Evolutionary conservation across 768 basidiomycete species (phyloP).

Genomic region (Porphyrellus cyaneotinctus): DNA sequence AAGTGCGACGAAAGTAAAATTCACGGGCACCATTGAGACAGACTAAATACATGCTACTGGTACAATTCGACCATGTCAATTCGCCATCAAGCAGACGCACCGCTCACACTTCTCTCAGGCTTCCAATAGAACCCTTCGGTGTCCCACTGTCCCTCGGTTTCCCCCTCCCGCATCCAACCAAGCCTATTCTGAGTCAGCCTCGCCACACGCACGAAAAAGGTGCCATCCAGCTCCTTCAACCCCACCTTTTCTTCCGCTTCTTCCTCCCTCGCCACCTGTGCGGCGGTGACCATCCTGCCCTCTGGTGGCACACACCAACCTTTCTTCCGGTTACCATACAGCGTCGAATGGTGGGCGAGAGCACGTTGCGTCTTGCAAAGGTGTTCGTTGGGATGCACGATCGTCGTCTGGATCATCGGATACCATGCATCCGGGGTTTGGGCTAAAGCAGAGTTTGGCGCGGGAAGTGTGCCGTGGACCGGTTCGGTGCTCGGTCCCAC

Average conservation of each 20-base stretch:
- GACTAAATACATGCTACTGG: too few relatives aligned
- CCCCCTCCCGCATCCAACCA: constrained; percentile 41
- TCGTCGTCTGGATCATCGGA: constrained; percentile 46
- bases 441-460: constrained; percentile 32
- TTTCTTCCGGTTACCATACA: constrained; percentile 39
- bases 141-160: constrained; percentile 23
- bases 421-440: constrained; percentile 54
- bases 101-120: background rate
- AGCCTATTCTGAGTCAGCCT: constrained; percentile 43
- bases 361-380: constrained; percentile 45
- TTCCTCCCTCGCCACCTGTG: constrained; percentile 18
- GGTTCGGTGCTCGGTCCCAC: constrained; percentile 23
- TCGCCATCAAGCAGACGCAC: background rate
- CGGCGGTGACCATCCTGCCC: constrained; percentile 14
- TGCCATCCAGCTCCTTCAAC: constrained; percentile 45
- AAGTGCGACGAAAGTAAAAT: too few relatives aligned
- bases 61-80: too few relatives aligned
- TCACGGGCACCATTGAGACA: too few relatives aligned
- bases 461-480: constrained; percentile 23
- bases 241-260: constrained; percentile 26
- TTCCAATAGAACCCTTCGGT: constrained; percentile 15
- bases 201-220: constrained; percentile 58
- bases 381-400: constrained; percentile 59
- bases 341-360: constrained; percentile 39
- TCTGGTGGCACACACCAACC: constrained; percentile 22